These are phyloP conservation scores for Hyaloscypha hepaticicola DNA, from an alignment of 495 filamentous ascomycete species.

Conservation along the genomic window DNA sequence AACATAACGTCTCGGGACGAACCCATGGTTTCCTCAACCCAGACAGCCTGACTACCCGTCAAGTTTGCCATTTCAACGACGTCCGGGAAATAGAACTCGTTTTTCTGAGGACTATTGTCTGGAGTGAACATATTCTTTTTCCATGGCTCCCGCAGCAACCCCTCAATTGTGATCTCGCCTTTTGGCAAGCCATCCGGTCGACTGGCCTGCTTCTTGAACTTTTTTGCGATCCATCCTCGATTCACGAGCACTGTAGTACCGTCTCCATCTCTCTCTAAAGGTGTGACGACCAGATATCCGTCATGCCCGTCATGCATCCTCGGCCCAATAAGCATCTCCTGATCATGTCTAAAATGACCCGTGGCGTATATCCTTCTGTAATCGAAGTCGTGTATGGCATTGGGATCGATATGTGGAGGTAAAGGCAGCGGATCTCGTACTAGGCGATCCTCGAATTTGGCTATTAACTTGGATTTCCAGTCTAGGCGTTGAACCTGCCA, in stretches of 20 bases:
- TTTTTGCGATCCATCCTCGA: slow-evolving; percentile 85
- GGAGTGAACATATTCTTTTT: slow-evolving; percentile 98
- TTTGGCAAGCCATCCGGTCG: slow-evolving; percentile 59
- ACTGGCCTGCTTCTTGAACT: slow-evolving; percentile 59
- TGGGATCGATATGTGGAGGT: slow-evolving; percentile 76
- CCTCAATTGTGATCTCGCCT: slow-evolving; percentile 74
- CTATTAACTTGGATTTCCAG: slow-evolving; percentile 91
- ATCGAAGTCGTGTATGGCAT: slow-evolving; percentile 83
- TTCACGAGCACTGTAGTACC: slow-evolving; percentile 75
- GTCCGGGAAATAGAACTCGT: slow-evolving; percentile 94
- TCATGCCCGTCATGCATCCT: slow-evolving; percentile 85
- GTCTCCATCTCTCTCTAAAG: slow-evolving; percentile 69
- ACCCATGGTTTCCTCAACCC: slow-evolving; percentile 98
- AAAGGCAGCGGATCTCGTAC: slow-evolving; percentile 83
- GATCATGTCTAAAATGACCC: slow-evolving; percentile 76
- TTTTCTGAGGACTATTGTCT: slow-evolving; percentile 74
- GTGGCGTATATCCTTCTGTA: slow-evolving; percentile 81
- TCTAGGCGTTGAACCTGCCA: slow-evolving; percentile 95
- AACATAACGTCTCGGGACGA: slow-evolving; percentile 25
- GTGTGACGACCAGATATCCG: slow-evolving; percentile 88
- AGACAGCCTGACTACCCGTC: slow-evolving; percentile 82
- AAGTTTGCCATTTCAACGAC: slow-evolving; percentile 88
- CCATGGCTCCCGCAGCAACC: slow-evolving; percentile 84
- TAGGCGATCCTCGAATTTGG: slow-evolving; percentile 85
- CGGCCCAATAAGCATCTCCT: slow-evolving; percentile 94